These are phyloP conservation scores for Cordyceps pruinosa DNA, from an alignment of 2,329 filamentous ascomycete genomes.

Conservation along the genomic window DNA sequence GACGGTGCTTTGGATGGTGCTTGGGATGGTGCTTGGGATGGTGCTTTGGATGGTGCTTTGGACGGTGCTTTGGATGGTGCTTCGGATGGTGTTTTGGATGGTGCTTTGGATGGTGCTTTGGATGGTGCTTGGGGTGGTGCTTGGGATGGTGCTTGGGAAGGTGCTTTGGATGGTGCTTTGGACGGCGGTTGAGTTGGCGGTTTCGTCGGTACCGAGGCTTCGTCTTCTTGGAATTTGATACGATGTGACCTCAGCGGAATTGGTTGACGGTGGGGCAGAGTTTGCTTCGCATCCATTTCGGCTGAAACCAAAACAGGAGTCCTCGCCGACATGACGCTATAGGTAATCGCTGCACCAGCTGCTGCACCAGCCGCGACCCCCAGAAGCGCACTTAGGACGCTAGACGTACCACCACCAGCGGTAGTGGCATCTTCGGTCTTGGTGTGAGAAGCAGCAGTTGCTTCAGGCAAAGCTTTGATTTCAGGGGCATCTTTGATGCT, in stretches of 20 bases:
- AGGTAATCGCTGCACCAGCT: constrained; percentile 57
- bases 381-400: constrained; percentile 67
- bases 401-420: constrained; percentile 26
- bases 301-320: constrained; percentile 2
- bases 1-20: too few species aligned
- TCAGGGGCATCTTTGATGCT: background rate
- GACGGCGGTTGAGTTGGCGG: background rate
- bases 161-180: too few species aligned
- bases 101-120: too few species aligned
- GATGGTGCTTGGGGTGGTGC: too few species aligned
- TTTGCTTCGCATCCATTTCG: constrained; percentile 43
- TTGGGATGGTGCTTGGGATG: too few species aligned
- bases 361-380: constrained; percentile 50
- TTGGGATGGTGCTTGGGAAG: too few species aligned
- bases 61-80: too few species aligned
- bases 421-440: background rate
- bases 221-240: constrained; percentile 2
- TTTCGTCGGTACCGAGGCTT: background rate
- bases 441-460: background rate
- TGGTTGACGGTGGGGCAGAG: background rate
- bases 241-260: background rate
- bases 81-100: too few species aligned
- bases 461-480: background rate
- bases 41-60: too few species aligned
- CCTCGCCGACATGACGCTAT: constrained; percentile 51